Evolutionary conservation across 805 yeast species (phyloP).

Genomic region (Saccharomycodes ludwigii): DNA sequence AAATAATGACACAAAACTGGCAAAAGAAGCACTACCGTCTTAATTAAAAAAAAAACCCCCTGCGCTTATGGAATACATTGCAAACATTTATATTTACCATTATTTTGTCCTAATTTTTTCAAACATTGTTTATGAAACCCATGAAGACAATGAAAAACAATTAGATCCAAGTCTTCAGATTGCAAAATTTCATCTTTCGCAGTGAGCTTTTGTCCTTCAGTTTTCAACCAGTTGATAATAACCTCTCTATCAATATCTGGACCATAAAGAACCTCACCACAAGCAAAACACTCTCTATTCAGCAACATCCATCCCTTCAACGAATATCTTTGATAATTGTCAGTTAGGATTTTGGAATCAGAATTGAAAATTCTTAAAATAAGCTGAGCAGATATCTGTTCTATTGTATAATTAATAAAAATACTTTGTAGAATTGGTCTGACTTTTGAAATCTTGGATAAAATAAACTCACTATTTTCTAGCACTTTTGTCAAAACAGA

Average conservation of each 20-base stretch:
- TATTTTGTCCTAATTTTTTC: slow-evolving; percentile 17
- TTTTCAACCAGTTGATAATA: slow-evolving; percentile 51
- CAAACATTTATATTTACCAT: slow-evolving; percentile 12
- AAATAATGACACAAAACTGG: too few species aligned
- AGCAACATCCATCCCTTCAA: slow-evolving; percentile 53
- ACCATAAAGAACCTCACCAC: slow-evolving; percentile 71
- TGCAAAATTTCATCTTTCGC: background rate
- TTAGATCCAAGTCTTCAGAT: slow-evolving; percentile 3
- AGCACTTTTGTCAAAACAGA: slow-evolving; percentile 42
- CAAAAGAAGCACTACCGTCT: too few species aligned
- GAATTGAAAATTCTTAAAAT: slow-evolving; percentile 43
- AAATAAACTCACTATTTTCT: slow-evolving; percentile 31
- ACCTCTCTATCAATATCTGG: slow-evolving; percentile 36
- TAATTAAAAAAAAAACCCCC: too few species aligned
- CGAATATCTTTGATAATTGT: slow-evolving; percentile 28
- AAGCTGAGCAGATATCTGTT: slow-evolving; percentile 39
- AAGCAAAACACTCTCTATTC: slow-evolving; percentile 53
- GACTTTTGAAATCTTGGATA: slow-evolving; percentile 47
- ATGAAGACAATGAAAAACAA: slow-evolving; percentile 20
- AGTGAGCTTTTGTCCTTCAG: slow-evolving; percentile 21
- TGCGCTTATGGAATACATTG: too few species aligned
- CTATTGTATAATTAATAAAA: slow-evolving; percentile 51
- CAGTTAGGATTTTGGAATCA: slow-evolving; percentile 39
- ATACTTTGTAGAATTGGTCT: slow-evolving; percentile 49
- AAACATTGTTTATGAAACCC: slow-evolving; percentile 19